Conservation (phyloP, 225 moss, liverwort and hornwort species). For the Physcomitrium patens region DNA sequence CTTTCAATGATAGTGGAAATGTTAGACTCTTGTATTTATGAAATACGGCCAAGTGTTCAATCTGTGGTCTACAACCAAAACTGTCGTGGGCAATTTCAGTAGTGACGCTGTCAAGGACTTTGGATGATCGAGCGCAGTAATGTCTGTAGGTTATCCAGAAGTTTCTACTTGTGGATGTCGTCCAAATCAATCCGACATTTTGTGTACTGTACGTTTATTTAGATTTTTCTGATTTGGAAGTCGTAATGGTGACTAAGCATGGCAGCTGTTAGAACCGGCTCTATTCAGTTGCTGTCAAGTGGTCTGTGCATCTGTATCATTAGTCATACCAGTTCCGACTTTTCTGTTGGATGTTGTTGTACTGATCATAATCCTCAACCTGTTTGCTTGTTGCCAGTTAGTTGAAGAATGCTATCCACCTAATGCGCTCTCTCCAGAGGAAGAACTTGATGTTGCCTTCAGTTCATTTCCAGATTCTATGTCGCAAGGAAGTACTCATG, state of each 20-base stretch:
- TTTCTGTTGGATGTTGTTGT: slow-evolving; percentile 4
- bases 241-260: too few relatives aligned
- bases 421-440: slow-evolving; percentile 83
- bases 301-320: too few relatives aligned
- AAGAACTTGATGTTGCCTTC: slow-evolving; percentile 99
- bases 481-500: slow-evolving; percentile 96
- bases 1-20: background rate
- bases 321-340: background rate
- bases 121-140: too few relatives aligned
- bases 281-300: too few relatives aligned
- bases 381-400: slow-evolving; percentile 49
- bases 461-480: slow-evolving; percentile 99
- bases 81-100: background rate
- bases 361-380: slow-evolving; percentile 28
- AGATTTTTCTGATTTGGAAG: too few relatives aligned
- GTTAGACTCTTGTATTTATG: background rate
- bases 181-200: too few relatives aligned
- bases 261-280: too few relatives aligned
- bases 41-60: background rate
- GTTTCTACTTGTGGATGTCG: too few relatives aligned
- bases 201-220: too few relatives aligned
- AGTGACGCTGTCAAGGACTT: too few relatives aligned
- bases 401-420: slow-evolving; percentile 96
- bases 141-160: too few relatives aligned
- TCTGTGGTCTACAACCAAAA: background rate